Base-by-base conservation (phyloP, 192 early-diverging fungal species). In the Spizellomyces sp. region DNA sequence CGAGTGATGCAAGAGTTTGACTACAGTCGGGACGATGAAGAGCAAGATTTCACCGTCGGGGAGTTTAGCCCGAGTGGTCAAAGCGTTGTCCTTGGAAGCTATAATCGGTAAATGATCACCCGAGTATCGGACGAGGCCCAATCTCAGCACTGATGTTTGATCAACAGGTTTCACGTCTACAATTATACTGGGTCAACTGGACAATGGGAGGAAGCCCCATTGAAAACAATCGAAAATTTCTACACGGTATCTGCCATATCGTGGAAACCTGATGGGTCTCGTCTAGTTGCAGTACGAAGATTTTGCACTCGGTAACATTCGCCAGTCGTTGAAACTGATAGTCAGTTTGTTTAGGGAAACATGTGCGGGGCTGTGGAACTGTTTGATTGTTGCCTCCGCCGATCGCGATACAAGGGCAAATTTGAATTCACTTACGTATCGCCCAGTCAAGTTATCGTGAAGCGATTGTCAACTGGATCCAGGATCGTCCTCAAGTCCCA, bases 341-440 rank as follows among this genome's bases (percentile, higher is more conserved):
- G 15, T 0, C 10, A 8, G 8, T 62, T 62, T 15, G 21, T 14
- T 12, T n/a, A 84, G 75, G 83, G 78, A 17, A 88, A 87, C 61
- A 83, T 86, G 77, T 79, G 69, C 61, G 83, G 85, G 44, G 81
- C 86, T 0, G 79, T 87, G 9, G 87, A 89, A 70, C 79, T 89
- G 58, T 89, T 85, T 74, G 87, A 89, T 67, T 89, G 87, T 75
- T 89, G 87, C 60, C 80, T 89, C 27, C 80, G 84, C 21, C 69
- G 86, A 67, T 79, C 84, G 9, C 73, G 86, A 46, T 89, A 89
- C 76, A 89, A 89, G 72, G 87, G 87, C 21, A 89, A 88, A 70
- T 89, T 89, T 71, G 87, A 89, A 63, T 89, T 89, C 74, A 89
- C 84, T 8, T 89, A 89, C 60, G 87, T 89, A 7, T 84, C 81